Base-by-base conservation (phyloP, 768 basidiomycete genomes). In the Macrolepiota albuminosa region DNA sequence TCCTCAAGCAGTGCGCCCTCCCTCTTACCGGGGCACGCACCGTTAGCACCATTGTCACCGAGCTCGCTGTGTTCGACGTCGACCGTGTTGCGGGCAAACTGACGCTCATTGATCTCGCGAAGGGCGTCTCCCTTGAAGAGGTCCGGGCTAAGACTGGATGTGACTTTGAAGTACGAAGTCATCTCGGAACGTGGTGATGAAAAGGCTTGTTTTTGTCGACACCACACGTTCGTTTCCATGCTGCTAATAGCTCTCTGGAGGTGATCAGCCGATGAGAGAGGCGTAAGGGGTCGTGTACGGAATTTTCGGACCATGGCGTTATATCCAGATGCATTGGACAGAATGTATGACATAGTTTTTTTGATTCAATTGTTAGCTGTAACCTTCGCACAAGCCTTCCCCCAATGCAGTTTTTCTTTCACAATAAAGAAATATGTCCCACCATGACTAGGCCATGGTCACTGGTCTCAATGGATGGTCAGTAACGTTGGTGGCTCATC, bases 31-130 rank as follows among this genome's bases (percentile, higher is more conserved):
- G 95, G 16, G 92, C 92, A 21, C 80, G 88, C 42, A 82, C 89
- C 34, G 92, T 97, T 61, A 93, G 91, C 76, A 86, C 86, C 61
- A 95, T 98, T 69, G 86, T 98, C 74, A 97, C 95, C 1, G 95
- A 98, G 68, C 83, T 97, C 24, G 89, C 86, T 18, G 93, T 94
- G 34, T 98, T 98, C 72, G 81, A 90, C 50, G 91, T 97, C 40
- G 89, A 98, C 73, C 81, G 94, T 48, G 74, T 74, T 54, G 83
- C 79, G 46, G 91, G 93, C 16, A 79, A 78, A 65, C 76, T 98
- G 72, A 83, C 82, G 55, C 75, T 98, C 69, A 84, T 79, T 48
- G 95, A 97, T 71, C 66, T 95, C 48, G 92, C 91, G n/a, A 84
- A 88, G 63, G 95, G 94, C 2, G 85, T 88, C 31, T 86, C 85